These are phyloP conservation scores for Chlorella sp. DNA, from an alignment of 139 green algal genomes.

Conservation along the genomic window DNA sequence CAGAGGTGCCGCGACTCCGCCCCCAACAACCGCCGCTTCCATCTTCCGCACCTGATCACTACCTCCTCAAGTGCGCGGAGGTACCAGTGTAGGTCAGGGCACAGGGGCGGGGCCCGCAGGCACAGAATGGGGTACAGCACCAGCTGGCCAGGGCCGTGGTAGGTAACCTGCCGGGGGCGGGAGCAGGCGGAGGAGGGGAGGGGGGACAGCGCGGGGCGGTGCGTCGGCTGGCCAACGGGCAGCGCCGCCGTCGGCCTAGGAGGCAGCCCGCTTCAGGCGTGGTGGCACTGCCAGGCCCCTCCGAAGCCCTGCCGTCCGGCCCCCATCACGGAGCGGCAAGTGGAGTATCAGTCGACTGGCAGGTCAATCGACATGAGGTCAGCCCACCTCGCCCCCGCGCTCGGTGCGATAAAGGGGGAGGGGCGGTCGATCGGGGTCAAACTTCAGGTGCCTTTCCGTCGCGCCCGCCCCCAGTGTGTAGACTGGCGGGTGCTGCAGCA, in stretches of 20 bases:
- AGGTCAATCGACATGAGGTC: no score
- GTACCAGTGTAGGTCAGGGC: slow-evolving; percentile 82
- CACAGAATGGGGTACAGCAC: slow-evolving; percentile 83
- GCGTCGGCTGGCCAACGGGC: no score
- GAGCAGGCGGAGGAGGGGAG: not conserved
- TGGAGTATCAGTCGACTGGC: no score
- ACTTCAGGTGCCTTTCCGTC: slow-evolving; percentile 59
- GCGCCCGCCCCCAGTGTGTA: slow-evolving; percentile 74
- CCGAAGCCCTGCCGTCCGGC: no score
- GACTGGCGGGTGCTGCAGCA: slow-evolving; percentile 78
- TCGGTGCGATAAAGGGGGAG: slow-evolving; percentile 67
- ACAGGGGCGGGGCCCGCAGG: slow-evolving; percentile 39
- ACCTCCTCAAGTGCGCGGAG: slow-evolving; percentile 65
- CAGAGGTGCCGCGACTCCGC: no score
- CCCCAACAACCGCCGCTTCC: no score
- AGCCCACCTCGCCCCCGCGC: slow-evolving; percentile 72
- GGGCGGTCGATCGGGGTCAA: slow-evolving; percentile 57
- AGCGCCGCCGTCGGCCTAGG: no score
- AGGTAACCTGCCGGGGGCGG: slow-evolving; percentile 49
- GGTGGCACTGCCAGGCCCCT: no score
- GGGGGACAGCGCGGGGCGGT: not conserved
- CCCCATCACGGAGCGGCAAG: no score
- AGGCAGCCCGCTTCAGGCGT: no score
- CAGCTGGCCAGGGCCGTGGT: slow-evolving; percentile 81
- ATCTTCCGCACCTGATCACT: slow-evolving; percentile 50